Conservation (phyloP, 192 early-diverging fungal species). For the Gigaspora rosea region DNA sequence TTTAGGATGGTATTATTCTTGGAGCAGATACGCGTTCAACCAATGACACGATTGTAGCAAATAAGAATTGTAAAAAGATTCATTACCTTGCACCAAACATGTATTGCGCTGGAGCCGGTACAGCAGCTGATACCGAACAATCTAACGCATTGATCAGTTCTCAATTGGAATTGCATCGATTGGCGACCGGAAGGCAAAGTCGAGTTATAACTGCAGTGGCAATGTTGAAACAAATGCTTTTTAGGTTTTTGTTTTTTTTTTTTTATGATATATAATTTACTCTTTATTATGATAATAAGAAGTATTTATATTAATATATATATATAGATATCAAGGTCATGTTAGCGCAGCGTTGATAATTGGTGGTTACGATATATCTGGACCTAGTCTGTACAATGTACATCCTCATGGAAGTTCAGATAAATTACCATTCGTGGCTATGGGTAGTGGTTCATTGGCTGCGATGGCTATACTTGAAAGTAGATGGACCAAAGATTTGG, state of each 20-base stretch:
- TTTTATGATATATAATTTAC: too few species aligned
- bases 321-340: conserved; percentile 83
- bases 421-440: conserved; percentile 94
- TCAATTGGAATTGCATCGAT: conserved; percentile 91
- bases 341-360: conserved; percentile 93
- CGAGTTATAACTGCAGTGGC: conserved; percentile 94
- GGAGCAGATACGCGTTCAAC: conserved; percentile 98
- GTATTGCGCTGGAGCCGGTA: conserved; percentile 98
- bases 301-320: not conserved
- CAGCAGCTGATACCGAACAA: conserved; percentile 98
- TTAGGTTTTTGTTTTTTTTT: conserved; percentile 45
- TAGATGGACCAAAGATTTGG: conserved; percentile 76
- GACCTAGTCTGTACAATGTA: conserved; percentile 90
- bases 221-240: conserved; percentile 97
- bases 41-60: conserved; percentile 90
- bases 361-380: conserved; percentile 89
- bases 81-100: conserved; percentile 98
- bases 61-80: conserved; percentile 99
- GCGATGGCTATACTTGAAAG: conserved; percentile 97
- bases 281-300: too few species aligned
- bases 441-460: conserved; percentile 93
- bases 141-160: conserved; percentile 91
- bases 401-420: conserved; percentile 95
- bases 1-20: conserved; percentile 85
- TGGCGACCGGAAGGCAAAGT: conserved; percentile 84